Base-by-base conservation (phyloP, 257 asterid species). In the Solanum sejunctum region DNA sequence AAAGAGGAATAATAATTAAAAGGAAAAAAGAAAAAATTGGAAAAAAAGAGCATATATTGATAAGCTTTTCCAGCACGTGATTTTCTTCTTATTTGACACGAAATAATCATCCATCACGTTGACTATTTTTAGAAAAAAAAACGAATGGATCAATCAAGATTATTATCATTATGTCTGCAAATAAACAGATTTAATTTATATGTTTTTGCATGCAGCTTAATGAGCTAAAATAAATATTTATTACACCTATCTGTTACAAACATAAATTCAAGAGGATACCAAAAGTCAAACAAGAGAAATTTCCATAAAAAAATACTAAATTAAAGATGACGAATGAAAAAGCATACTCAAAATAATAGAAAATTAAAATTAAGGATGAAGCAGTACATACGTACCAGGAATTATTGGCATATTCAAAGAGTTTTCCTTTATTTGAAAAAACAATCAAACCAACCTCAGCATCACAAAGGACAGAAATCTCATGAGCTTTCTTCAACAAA, bases 381-480 rank as follows among this genome's bases (percentile, higher is more conserved):
- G 4, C 5, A 70, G 2, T 7, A 84, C 77, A 1, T 5, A 83
- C 77, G 47, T 86, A 95, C 98, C 98, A 88, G 11, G 98, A 92
- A 90, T 93, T 93, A 18, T 97, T 88, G 20, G 98, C 93, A 72
- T 93, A 95, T 83, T 95, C 90, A 56, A 88, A 91, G 83, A 95
- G 92, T 82, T 95, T 95, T 6, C 98, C 98, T 84, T 93, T 95
- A 16, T 93, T 90, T 0, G 98, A 95, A 39, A 95, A 95, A 36
- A 95, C 94, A 41, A 95, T 95, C 87, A 95, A 82, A 2, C 93
- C 98, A 6, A 95, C 96, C 54, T 95, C 97, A 2, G 97, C 97
- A 83, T 95, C 98, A 81, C 98, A 94, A 28, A 94, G 96, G 20
- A 94, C 93, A 12, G 98, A 94, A 86, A 94, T 94, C 90, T 95